Conservation (phyloP, 345 rosid species). For the Erucastrum elatum region DNA sequence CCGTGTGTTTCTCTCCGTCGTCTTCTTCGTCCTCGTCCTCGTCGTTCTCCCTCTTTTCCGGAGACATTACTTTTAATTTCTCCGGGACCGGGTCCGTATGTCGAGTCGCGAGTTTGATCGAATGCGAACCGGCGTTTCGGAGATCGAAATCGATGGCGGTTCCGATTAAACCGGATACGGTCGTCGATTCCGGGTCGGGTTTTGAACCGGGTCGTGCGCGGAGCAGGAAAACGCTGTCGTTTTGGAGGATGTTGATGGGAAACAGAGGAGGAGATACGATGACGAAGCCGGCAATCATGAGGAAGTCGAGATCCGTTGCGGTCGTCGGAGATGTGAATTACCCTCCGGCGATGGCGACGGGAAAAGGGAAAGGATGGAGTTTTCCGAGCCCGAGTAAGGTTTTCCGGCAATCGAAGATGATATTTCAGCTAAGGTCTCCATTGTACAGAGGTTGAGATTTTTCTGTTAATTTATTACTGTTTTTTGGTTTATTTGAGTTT, state of each 20-base stretch:
- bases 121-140: conserved; percentile 69
- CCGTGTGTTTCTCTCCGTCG: conserved; percentile 47
- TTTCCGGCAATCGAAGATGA: conserved; percentile 67
- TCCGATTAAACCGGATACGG: conserved; percentile 52
- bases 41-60: conserved; percentile 43
- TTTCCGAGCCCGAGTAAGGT: conserved; percentile 91
- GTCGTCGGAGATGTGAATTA: conserved; percentile 42
- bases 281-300: conserved; percentile 58
- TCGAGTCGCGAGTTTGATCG: conserved; percentile 59
- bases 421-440: conserved; percentile 65
- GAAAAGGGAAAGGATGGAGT: conserved; percentile 62
- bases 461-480: background rate
- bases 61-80: conserved; percentile 19
- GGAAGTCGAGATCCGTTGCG: conserved; percentile 82
- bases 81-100: conserved; percentile 48
- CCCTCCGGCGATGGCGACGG: conserved; percentile 34
- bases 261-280: conserved; percentile 37
- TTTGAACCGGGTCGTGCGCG: conserved; percentile 6
- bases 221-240: conserved; percentile 42
- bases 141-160: conserved; percentile 80
- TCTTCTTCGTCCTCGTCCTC: conserved; percentile 55
- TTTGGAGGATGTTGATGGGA: conserved; percentile 57
- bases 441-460: conserved; percentile 68
- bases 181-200: conserved; percentile 15
- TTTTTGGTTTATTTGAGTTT: background rate